Base-by-base conservation (phyloP, 768 basidiomycete species). In the Russula virescens region DNA sequence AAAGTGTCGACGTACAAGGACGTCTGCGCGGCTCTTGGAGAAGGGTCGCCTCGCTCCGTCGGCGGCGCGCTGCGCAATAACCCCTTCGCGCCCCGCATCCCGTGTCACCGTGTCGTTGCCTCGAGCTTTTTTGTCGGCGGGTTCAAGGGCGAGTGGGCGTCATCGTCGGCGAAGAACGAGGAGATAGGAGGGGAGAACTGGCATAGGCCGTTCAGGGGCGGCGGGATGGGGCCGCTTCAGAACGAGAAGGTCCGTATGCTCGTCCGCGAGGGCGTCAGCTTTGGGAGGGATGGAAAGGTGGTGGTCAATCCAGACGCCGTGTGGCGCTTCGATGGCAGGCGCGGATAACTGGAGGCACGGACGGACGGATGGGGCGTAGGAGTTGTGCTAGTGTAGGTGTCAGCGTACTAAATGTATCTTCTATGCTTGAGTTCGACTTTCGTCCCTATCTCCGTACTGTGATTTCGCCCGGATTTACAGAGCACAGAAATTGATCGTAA, bases 81-180 rank as follows among this genome's bases (percentile, higher is more conserved):
- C 67, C 86, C 87, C 0, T 89, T 88, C 70, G 79, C 80, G 5
- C 87, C 87, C 0, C 79, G 76, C 61, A 77, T 89, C 5, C 88
- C 87, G 0, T 89, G 88, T 63, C 88, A 89, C 68, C 81, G 87
- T 38, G 79, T 89, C 56, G 80, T 89, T 16, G 83, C 86, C 0
- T 81, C 84, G 0, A 81, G 78, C 64, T 70, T 79, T 13, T 85
- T 78, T 58, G 75, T 88, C 14, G 87, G 86, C 2, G 87, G 87
- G 0, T 88, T 83, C 69, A 75, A 72, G 45, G 86, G 85, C 19
- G 82, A 86, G 71, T 85, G 84, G 82, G 18, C 23, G 0, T 18
- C 55, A 43, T 7, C 40, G 13, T n/a, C 19, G 43, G 26, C 14
- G 31, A 10, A 14, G 1, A 23, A 7, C 8, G 38, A 45, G 23